Conservation (phyloP, 2,329 filamentous ascomycete species). For the Sporothrix euskadiensis region DNA sequence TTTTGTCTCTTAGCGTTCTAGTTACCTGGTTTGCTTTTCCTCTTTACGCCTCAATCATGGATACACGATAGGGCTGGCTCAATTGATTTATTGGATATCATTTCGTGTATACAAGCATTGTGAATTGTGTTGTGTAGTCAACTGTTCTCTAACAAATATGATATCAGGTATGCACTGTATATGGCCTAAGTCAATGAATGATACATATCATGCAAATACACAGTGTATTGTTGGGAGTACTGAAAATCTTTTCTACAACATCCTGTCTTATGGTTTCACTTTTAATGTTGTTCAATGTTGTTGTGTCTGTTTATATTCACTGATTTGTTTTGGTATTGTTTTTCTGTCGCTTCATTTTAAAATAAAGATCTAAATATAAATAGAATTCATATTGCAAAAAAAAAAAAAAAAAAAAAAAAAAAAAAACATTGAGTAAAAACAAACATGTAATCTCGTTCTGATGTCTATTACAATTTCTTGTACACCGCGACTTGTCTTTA, state of each 20-base stretch:
- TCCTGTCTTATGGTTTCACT: neutral
- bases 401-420: neutral
- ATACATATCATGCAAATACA: neutral
- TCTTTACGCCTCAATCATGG: slow-evolving; percentile 8
- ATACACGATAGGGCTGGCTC: slow-evolving; percentile 16
- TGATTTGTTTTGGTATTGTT: neutral
- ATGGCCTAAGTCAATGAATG: no score
- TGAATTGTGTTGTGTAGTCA: neutral
- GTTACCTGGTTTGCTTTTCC: slow-evolving; percentile 8
- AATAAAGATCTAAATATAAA: neutral
- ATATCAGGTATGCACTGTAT: no score
- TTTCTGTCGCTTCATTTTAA: no score
- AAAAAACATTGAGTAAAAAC: no score
- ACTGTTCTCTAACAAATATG: no score
- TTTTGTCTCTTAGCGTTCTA: slow-evolving; percentile 20
- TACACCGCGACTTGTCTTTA: neutral
- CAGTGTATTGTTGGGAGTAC: neutral
- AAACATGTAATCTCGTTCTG: neutral
- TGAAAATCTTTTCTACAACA: neutral
- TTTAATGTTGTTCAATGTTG: neutral
- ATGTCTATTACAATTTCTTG: neutral
- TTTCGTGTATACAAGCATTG: neutral
- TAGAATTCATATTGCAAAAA: neutral
- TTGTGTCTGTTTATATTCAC: neutral
- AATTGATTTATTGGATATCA: slow-evolving; percentile 21